A percentile compares a stretch with the other conserved stretches of the same genome.
These are phyloP conservation scores for Calendula officinalis DNA, from an alignment of 129 eudicot species.

Conservation along the genomic window DNA sequence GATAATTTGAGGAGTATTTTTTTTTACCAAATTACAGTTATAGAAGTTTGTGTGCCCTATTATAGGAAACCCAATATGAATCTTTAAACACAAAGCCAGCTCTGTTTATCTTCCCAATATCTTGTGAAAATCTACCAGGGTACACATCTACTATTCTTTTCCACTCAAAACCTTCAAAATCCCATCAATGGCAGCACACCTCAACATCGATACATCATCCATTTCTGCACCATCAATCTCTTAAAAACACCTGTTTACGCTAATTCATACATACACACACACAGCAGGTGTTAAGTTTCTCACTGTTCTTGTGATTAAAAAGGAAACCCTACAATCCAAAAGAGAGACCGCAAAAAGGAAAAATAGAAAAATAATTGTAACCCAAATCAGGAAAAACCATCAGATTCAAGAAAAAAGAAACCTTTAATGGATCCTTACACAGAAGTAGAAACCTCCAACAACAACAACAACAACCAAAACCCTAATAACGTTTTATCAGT, in stretches of 20 bases:
- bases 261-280: no score
- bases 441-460: constrained; percentile 26
- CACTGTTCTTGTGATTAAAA: constrained; percentile 28
- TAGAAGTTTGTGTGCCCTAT: constrained; percentile 36
- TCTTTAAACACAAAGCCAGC: constrained; percentile 24
- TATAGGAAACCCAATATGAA: constrained; percentile 31
- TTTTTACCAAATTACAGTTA: constrained; percentile 23
- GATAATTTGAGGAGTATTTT: background rate
- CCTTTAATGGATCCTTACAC: constrained; percentile 50
- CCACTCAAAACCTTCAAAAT: constrained; percentile 28
- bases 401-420: constrained; percentile 8
- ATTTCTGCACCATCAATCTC: constrained; percentile 14
- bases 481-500: constrained; percentile 22
- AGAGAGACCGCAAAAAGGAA: constrained; percentile 10
- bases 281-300: background rate
- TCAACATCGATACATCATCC: constrained; percentile 26
- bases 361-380: constrained; percentile 5
- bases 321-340: constrained; percentile 33
- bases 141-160: constrained; percentile 28
- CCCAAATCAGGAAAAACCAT: constrained; percentile 26
- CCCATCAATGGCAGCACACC: constrained; percentile 36
- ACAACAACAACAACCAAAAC: constrained; percentile 19
- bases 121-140: no score
- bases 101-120: constrained; percentile 32
- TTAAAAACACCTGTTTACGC: background rate